phyloP scores from a whole-genome alignment of 2,329 filamentous ascomycete species.

The Didymella keratinophila region DNA sequence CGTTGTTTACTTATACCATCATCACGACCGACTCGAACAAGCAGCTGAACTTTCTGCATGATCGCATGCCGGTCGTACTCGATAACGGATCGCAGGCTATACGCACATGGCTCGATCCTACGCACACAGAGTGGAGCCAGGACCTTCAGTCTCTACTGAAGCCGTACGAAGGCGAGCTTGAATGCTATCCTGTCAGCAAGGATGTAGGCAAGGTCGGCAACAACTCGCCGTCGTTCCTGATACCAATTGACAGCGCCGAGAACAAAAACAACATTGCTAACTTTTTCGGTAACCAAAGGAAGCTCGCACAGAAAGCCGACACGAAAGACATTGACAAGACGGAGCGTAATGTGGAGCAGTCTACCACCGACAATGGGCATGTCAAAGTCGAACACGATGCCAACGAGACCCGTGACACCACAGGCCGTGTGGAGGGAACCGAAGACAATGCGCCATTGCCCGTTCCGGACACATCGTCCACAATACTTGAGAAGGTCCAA shows the following conservation, averaged over 20 bases:
- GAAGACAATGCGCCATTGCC: constrained; percentile 64
- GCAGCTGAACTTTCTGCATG: constrained; percentile 85
- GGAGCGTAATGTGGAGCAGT: constrained; percentile 36
- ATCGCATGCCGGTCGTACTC: constrained; percentile 94
- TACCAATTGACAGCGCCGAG: constrained; percentile 82
- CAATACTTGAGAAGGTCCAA: constrained; percentile 27
- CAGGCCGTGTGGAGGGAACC: constrained; percentile 53
- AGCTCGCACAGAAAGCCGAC: constrained; percentile 39
- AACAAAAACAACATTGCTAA: constrained; percentile 95
- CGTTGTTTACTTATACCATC: constrained; percentile 87
- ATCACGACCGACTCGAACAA: constrained; percentile 89
- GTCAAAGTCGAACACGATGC: constrained; percentile 50
- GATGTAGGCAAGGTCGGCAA: constrained; percentile 96
- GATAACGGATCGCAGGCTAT: constrained; percentile 76
- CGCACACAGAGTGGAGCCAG: constrained; percentile 73
- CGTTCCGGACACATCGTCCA: constrained; percentile 32
- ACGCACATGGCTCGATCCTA: constrained; percentile 80
- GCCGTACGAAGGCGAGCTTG: constrained; percentile 79
- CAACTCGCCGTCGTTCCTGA: constrained; percentile 81
- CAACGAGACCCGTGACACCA: constrained; percentile 54
- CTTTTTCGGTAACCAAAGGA: constrained; percentile 75
- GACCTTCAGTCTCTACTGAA: constrained; percentile 81
- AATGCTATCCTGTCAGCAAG: constrained; percentile 84
- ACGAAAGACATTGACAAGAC: constrained; percentile 24
- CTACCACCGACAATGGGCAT: constrained; percentile 37